Evolutionary conservation across 805 yeast genomes (phyloP), one percentile per base, ranked within the genome.

Genomic region (Starmerella cellae): DNA sequence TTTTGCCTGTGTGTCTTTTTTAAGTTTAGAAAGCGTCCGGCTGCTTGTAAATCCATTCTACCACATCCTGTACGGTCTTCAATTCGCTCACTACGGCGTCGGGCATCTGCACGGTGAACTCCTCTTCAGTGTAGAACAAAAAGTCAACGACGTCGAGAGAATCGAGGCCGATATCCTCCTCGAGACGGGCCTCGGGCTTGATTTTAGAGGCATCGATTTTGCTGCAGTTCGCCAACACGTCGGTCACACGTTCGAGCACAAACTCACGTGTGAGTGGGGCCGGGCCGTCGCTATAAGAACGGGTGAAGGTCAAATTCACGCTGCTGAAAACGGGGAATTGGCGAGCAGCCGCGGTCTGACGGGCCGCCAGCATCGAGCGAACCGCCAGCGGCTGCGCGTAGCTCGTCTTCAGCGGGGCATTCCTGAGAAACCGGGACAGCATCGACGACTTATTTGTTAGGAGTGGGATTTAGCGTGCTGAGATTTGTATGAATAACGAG

Each of bases 101-200:
- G 16, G 55, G 54, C 55, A 60, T 60, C 48, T 49, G 62, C 45
- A 68, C 60, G 37, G 66, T 66, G 54, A 79, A 79, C 60, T 78
- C 87, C 69, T 85, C 95, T 68, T 88, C 98, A 57, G 91, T 77
- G 45, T 93, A 94, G 66, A 88, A 94, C 50, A 91, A 71, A 41
- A 91, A 88, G 66, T 88, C 98, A 45, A 87, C 95, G 49, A 88
- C 79, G 59, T 88, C 98, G 54, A 88, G 71, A 4, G 95, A 82
- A 65, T 88, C 98, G 60, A 82, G 71, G 11, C 85, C 87, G 52
- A 82, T 70, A 58, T 82, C 94, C 29, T 56, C 56, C 38, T 64
- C 56, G 45, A 68, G 59, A 30, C 59, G 54, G 18, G 71, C 64
- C 24, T 64, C 68, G 11, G 65, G 60, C 16, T 66, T 56, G 41